These are phyloP conservation scores for Drechslerella coelobrocha DNA, from an alignment of 2,329 filamentous ascomycete species.

Conservation along the genomic window DNA sequence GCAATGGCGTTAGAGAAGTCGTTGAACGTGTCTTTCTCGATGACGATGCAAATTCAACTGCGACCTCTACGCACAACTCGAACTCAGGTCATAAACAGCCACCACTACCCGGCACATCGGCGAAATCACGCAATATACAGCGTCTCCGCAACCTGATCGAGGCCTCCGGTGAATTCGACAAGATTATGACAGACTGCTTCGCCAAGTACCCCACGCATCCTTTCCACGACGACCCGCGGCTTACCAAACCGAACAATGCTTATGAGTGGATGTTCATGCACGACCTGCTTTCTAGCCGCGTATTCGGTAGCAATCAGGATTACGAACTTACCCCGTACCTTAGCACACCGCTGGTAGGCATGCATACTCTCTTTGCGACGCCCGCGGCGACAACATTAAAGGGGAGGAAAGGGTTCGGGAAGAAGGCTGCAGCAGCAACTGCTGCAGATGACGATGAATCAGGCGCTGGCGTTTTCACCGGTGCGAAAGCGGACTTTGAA, in stretches of 20 bases:
- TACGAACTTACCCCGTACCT: slow-evolving; percentile 92
- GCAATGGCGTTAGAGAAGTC: slow-evolving; percentile 70
- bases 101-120: slow-evolving; percentile 61
- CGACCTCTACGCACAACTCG: slow-evolving; percentile 64
- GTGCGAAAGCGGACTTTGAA: slow-evolving; percentile 79
- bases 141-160: slow-evolving; percentile 76
- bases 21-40: slow-evolving; percentile 72
- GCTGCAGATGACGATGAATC: slow-evolving; percentile 60
- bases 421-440: slow-evolving; percentile 58
- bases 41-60: slow-evolving; percentile 60
- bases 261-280: slow-evolving; percentile 98
- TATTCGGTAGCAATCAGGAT: slow-evolving; percentile 78
- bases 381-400: slow-evolving; percentile 59
- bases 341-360: slow-evolving; percentile 83
- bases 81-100: slow-evolving; percentile 67
- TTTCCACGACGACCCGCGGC: slow-evolving; percentile 89
- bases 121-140: slow-evolving; percentile 76
- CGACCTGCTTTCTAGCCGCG: slow-evolving; percentile 73
- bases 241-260: slow-evolving; percentile 83
- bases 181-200: slow-evolving; percentile 83
- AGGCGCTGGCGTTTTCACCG: slow-evolving; percentile 74
- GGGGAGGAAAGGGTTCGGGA: slow-evolving; percentile 57
- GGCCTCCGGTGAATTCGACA: slow-evolving; percentile 77
- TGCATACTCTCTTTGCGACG: slow-evolving; percentile 79
- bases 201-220: slow-evolving; percentile 82